A percentile compares a stretch with the other conserved stretches of the same genome.
Evolutionary conservation across 2,329 filamentous ascomycete genomes (phyloP).

Genomic region (Fusarium sp.): DNA sequence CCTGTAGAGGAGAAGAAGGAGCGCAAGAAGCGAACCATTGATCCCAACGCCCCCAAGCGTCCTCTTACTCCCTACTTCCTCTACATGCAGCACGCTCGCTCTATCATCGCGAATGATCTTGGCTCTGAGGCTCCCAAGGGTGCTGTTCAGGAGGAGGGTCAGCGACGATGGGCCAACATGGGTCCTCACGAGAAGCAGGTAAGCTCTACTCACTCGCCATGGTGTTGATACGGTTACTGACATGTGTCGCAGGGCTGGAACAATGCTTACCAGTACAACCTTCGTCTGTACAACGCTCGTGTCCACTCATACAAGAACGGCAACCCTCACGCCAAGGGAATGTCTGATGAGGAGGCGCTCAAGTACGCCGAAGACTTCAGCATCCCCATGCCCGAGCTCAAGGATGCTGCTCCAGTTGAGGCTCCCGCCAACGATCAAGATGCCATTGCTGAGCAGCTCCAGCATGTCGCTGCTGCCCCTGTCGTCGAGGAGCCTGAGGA

Average conservation of each 20-base stretch:
- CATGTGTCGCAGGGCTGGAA: conserved; percentile 64
- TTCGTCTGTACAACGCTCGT: conserved; percentile 73
- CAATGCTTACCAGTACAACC: conserved; percentile 75
- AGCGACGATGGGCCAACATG: conserved; percentile 87
- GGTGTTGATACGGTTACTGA: conserved; percentile 2
- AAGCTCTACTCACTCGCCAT: conserved; percentile 35
- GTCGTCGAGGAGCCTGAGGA: conserved; percentile 57
- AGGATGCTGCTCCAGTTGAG: conserved; percentile 53
- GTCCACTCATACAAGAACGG: conserved; percentile 74
- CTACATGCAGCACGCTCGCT: conserved; percentile 89
- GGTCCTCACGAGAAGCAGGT: conserved; percentile 76
- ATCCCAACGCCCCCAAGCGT: conserved; percentile 95
- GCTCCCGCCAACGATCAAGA: conserved; percentile 61
- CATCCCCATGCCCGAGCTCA: conserved; percentile 65
- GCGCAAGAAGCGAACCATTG: conserved; percentile 86
- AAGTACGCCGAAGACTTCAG: conserved; percentile 70
- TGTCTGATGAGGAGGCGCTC: conserved; percentile 71
- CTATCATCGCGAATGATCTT: conserved; percentile 83
- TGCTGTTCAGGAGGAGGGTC: conserved; percentile 88
- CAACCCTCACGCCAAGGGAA: conserved; percentile 69
- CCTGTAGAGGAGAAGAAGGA: conserved; percentile 81
- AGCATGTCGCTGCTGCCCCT: conserved; percentile 55
- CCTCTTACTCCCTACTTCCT: conserved; percentile 95
- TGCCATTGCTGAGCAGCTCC: conserved; percentile 70
- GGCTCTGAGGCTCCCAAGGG: conserved; percentile 82